Base-by-base conservation (phyloP, 2,329 filamentous ascomycete genomes). In the Stagonosporopsis rhizophila region DNA sequence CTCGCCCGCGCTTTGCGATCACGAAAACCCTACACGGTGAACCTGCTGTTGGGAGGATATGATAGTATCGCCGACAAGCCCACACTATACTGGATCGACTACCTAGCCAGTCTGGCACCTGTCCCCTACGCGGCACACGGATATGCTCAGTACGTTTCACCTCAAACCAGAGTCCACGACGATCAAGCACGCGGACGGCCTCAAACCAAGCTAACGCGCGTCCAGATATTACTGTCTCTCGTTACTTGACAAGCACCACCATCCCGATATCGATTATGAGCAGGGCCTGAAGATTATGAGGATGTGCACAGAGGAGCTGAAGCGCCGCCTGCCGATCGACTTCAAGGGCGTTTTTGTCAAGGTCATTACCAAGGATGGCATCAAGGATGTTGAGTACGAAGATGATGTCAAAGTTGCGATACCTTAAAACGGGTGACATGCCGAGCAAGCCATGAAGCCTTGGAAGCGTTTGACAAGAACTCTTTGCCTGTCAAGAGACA, bases 331-430 rank as follows among this genome's bases (percentile, higher is more conserved):
- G 83, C 95, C 95, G 58, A 93, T 99, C 75, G 95, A 99, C 78
- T 99, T 98, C 86, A 99, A 99, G 85, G 95, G 95, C 35, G 91
- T 96, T 69, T 69, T 88, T 49, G 93, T 99, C 70, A 98, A 98
- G 84, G 90, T 92, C 32, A 87, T 99, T 71, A 96, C 92, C 60
- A 96, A 96, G 81, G 92, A 98, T 68, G 95, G 96, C 11, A 89
- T 99, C 60, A 82, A 86, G 67, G 91, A 95, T 69, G 85, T 96
- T 70, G 87, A 91, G 62, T 96, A 92, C 76, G 89, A 94, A 75
- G 91, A 96, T 74, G 88, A 90, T 79, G 88, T 87, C 77, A 80
- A 88, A 56, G 87, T 89, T 34, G 85, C 84, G 77, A 78, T 81
- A 66, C 83, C 86, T 69, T 89, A 73, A 81, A 66, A 14, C 8